phyloP scores from a whole-genome alignment of 192 early-diverging fungal species.

The Piromyces finnis region DNA sequence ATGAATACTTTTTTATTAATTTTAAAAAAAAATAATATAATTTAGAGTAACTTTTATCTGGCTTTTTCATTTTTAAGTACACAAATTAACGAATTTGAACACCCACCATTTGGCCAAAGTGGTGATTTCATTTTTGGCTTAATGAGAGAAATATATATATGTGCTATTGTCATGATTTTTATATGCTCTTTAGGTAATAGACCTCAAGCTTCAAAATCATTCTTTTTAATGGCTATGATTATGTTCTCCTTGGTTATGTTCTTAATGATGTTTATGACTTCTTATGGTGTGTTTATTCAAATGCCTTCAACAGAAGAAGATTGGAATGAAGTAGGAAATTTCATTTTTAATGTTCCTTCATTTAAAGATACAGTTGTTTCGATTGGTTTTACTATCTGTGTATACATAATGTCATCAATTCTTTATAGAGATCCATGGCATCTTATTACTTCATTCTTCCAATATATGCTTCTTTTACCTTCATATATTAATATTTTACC shows the following conservation, averaged over 20 bases:
- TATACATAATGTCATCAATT: conserved; percentile 46
- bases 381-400: conserved; percentile 37
- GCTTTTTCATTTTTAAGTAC: conserved; percentile 63
- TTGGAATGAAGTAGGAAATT: not conserved
- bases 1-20: too few relatives aligned
- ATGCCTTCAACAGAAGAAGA: not conserved
- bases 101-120: conserved; percentile 11
- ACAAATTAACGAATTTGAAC: conserved; percentile 15
- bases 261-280: conserved; percentile 50
- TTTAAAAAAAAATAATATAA: too few relatives aligned
- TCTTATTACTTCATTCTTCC: conserved; percentile 49
- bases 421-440: conserved; percentile 63
- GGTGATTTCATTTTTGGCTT: conserved; percentile 44
- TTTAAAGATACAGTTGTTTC: conserved; percentile 37
- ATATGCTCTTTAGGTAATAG: conserved; percentile 90
- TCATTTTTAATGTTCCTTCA: conserved; percentile 8
- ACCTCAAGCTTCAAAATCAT: conserved; percentile 72
- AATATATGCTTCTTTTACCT: conserved; percentile 61
- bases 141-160: conserved; percentile 59
- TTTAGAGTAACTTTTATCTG: conserved; percentile 64
- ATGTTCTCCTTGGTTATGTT: conserved; percentile 78
- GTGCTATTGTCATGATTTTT: conserved; percentile 64
- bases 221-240: conserved; percentile 46
- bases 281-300: not conserved
- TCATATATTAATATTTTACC: conserved; percentile 79